Conservation (phyloP, 805 yeast species). For the Hanseniaspora hatyaiensis region DNA sequence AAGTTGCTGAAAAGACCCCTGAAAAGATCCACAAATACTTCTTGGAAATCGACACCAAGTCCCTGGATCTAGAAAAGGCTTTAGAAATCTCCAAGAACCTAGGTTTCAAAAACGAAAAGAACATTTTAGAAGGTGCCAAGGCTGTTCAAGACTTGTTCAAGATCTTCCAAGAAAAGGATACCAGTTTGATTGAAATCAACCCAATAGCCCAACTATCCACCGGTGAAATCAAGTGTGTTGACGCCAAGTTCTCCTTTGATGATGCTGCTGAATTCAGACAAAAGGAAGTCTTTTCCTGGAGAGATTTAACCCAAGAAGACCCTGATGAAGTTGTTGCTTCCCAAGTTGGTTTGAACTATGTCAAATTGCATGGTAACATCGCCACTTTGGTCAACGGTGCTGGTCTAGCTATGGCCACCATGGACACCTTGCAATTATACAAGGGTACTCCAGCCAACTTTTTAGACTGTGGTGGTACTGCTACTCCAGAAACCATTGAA, state of each 20-base stretch:
- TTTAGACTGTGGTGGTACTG: constrained; percentile 99
- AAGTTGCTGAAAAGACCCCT: constrained; percentile 87
- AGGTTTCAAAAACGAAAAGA: constrained; percentile 61
- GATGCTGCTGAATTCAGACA: constrained; percentile 94
- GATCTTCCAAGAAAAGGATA: constrained; percentile 82
- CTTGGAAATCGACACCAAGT: constrained; percentile 54
- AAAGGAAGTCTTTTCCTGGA: constrained; percentile 87
- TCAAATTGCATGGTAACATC: constrained; percentile 95
- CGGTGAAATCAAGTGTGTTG: constrained; percentile 91
- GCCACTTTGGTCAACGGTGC: constrained; percentile 99
- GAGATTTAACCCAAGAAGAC: constrained; percentile 96
- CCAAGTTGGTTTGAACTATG: constrained; percentile 82
- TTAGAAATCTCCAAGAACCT: constrained; percentile 62
- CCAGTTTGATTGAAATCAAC: constrained; percentile 97
- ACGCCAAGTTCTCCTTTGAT: constrained; percentile 96
- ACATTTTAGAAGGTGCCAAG: constrained; percentile 76
- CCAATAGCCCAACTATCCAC: constrained; percentile 83
- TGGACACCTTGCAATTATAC: constrained; percentile 96
- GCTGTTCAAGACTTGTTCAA: constrained; percentile 77
- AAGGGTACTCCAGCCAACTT: constrained; percentile 99
- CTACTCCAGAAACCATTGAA: constrained; percentile 96
- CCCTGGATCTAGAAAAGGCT: constrained; percentile 72
- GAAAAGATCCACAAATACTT: constrained; percentile 81
- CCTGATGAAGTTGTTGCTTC: constrained; percentile 92
- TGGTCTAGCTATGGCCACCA: constrained; percentile 99